Conservation (phyloP, 192 early-diverging fungal genomes). For the Thamnidium elegans region DNA sequence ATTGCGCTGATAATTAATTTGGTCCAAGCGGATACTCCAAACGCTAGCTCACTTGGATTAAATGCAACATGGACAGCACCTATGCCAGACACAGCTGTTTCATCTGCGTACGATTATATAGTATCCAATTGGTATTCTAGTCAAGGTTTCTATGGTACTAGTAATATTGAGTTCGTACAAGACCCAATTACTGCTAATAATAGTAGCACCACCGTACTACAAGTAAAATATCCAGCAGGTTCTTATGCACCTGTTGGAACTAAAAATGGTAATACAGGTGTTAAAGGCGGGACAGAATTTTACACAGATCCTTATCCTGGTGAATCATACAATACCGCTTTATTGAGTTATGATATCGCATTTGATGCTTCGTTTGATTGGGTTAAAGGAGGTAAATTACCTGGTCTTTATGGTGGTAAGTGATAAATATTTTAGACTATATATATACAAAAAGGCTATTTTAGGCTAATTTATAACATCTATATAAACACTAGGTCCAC, state of each 20-base stretch:
- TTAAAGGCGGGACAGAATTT: constrained; percentile 41
- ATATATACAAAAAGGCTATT: background rate
- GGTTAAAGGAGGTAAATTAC: constrained; percentile 45
- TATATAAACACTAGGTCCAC: constrained; percentile 10
- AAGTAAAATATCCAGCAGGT: constrained; percentile 9
- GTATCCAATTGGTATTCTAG: constrained; percentile 8
- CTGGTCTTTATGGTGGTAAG: constrained; percentile 44
- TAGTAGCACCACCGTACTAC: background rate
- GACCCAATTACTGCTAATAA: constrained; percentile 7
- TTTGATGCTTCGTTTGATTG: constrained; percentile 43
- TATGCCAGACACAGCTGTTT: background rate
- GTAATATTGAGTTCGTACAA: background rate
- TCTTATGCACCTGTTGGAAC: constrained; percentile 13
- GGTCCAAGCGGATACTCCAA: background rate
- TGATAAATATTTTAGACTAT: background rate
- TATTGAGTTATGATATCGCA: constrained; percentile 45
- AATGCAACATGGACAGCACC: constrained; percentile 8
- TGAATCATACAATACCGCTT: constrained; percentile 32
- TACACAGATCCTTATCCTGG: constrained; percentile 40
- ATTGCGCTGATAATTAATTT: background rate
- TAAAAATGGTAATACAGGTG: background rate
- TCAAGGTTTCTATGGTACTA: constrained; percentile 1
- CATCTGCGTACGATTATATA: constrained; percentile 1
- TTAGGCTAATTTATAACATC: background rate
- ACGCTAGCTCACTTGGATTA: background rate